Conservation (phyloP, 495 filamentous ascomycete species). For the Letharia lupina region DNA sequence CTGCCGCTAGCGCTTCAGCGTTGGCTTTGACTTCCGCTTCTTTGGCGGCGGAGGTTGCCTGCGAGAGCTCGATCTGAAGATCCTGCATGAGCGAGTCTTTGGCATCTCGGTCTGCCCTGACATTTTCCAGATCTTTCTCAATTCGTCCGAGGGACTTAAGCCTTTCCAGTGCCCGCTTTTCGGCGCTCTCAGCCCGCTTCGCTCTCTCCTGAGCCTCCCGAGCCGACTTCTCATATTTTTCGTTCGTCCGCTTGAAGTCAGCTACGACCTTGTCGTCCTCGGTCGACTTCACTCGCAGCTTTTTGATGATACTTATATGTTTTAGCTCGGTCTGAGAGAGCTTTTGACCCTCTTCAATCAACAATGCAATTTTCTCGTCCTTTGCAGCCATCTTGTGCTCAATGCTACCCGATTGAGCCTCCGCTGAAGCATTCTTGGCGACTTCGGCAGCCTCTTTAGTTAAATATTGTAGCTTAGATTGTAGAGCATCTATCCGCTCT, state of each 20-base stretch:
- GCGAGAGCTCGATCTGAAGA: constrained; percentile 61
- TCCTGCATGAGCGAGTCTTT: constrained; percentile 59
- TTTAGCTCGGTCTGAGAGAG: constrained; percentile 78
- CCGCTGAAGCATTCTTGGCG: constrained; percentile 53
- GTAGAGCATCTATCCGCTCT: constrained; percentile 86
- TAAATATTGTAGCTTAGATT: constrained; percentile 82
- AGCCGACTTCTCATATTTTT: constrained; percentile 59
- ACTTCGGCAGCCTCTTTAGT: constrained; percentile 68
- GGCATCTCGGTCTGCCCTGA: constrained; percentile 56
- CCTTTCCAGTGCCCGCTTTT: constrained; percentile 56
- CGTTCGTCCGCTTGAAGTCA: constrained; percentile 50
- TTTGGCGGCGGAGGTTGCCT: constrained; percentile 57
- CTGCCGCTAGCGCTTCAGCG: constrained; percentile 60
- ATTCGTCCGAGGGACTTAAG: constrained; percentile 56
- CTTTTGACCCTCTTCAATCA: constrained; percentile 90
- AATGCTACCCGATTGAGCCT: constrained; percentile 51
- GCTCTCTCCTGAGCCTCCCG: constrained; percentile 48
- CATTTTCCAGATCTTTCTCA: constrained; percentile 60
- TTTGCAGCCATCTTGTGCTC: constrained; percentile 80
- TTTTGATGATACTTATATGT: constrained; percentile 74
- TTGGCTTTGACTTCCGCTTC: constrained; percentile 58
- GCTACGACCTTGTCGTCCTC: constrained; percentile 57
- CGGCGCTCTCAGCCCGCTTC: constrained; percentile 57
- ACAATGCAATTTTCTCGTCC: constrained; percentile 77
- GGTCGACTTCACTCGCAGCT: constrained; percentile 53